Percentiles rank a stretch among this genome's conserved stretches.
Conservation (phyloP, 1,284 basidiomycete genomes). For the Leccinum subrobustum region DNA sequence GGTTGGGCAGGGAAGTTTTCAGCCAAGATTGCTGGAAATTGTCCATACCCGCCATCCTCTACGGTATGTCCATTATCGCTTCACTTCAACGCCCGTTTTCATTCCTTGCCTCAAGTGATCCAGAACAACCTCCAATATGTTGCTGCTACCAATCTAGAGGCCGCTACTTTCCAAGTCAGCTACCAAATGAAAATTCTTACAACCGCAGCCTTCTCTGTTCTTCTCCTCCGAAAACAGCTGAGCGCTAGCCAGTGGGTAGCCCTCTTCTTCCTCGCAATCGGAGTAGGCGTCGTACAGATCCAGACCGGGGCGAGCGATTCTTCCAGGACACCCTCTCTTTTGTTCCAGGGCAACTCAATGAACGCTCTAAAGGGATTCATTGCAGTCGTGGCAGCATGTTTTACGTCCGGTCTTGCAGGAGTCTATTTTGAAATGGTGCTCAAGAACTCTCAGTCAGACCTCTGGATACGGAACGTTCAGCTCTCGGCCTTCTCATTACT, state of each 20-base stretch:
- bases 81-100: neutral
- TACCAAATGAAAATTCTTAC: slow-evolving; percentile 99
- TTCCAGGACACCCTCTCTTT: slow-evolving; percentile 31
- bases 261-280: slow-evolving; percentile 82
- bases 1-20: slow-evolving; percentile 51
- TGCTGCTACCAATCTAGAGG: slow-evolving; percentile 89
- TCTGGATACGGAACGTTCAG: slow-evolving; percentile 97
- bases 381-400: slow-evolving; percentile 89
- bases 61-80: slow-evolving; percentile 37
- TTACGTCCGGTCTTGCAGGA: slow-evolving; percentile 96
- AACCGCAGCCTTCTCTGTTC: slow-evolving; percentile 91
- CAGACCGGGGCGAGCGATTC: slow-evolving; percentile 52
- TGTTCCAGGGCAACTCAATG: slow-evolving; percentile 55
- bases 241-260: slow-evolving; percentile 80
- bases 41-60: slow-evolving; percentile 80
- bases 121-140: slow-evolving; percentile 98
- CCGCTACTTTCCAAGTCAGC: slow-evolving; percentile 93
- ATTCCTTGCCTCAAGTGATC: slow-evolving; percentile 51
- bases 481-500: slow-evolving; percentile 92
- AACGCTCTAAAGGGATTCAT: slow-evolving; percentile 81
- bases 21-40: slow-evolving; percentile 77
- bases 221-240: slow-evolving; percentile 82
- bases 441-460: slow-evolving; percentile 84
- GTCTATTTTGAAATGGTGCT: slow-evolving; percentile 99
- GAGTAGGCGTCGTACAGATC: slow-evolving; percentile 92